Evolutionary conservation across 2,329 filamentous ascomycete genomes (phyloP).

Genomic region (Beauveria rudraprayagi): DNA sequence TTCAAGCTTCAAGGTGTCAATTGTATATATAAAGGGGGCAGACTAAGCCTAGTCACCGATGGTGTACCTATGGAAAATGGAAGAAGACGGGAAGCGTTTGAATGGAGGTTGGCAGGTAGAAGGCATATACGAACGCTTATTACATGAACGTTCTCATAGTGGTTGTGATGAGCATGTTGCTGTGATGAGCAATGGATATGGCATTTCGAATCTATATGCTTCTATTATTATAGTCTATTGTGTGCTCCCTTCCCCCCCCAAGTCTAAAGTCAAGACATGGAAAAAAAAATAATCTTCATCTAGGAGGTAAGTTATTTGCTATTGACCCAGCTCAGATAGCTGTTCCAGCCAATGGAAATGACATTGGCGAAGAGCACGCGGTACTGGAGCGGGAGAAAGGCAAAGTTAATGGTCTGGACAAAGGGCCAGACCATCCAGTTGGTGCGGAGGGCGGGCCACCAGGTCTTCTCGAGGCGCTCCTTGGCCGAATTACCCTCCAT

Average conservation of each 20-base stretch:
- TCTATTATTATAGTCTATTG: constrained; percentile 1
- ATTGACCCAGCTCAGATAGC: constrained; percentile 55
- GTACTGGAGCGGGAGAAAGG: constrained; percentile 74
- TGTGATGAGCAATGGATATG: neutral
- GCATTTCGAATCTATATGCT: constrained; percentile 5
- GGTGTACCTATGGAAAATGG: neutral
- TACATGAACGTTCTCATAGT: neutral
- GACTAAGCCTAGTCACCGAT: neutral
- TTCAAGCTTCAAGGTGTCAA: neutral
- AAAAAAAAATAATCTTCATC: neutral
- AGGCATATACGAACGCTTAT: neutral
- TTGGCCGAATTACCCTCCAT: constrained; percentile 56
- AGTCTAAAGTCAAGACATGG: neutral
- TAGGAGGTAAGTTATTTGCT: constrained; percentile 26
- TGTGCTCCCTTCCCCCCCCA: no score
- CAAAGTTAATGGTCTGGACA: constrained; percentile 83
- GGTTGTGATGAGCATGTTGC: neutral
- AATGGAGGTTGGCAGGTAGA: neutral
- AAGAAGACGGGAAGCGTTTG: neutral
- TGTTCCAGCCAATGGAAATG: constrained; percentile 61
- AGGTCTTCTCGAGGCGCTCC: constrained; percentile 66
- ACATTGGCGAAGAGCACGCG: constrained; percentile 82
- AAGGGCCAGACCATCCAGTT: constrained; percentile 87
- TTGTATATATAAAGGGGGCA: neutral
- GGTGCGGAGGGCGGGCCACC: constrained; percentile 62